Evolutionary conservation across 257 asterid species (phyloP).

Genomic region (Nicotiana benthamiana): DNA sequence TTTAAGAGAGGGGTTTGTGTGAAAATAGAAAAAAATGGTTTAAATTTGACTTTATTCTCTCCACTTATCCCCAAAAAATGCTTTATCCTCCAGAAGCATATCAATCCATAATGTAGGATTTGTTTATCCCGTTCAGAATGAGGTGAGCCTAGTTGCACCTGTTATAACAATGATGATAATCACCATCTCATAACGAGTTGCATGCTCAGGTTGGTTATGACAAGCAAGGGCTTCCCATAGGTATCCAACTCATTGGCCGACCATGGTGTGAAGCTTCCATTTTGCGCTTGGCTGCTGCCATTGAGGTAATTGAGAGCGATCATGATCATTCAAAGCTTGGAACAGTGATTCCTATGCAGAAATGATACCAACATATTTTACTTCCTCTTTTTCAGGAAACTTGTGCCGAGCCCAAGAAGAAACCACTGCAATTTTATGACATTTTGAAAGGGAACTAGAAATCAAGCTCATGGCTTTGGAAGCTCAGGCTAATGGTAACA

Average conservation of each 20-base stretch:
- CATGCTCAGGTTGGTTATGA: constrained; percentile 73
- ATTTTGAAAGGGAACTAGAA: constrained; percentile 55
- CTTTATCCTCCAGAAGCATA: neutral
- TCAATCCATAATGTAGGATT: neutral
- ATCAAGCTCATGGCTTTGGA: neutral
- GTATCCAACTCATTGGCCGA: constrained; percentile 84
- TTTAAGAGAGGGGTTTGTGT: neutral
- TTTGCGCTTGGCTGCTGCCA: constrained; percentile 76
- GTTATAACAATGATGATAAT: neutral
- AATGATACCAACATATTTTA: neutral
- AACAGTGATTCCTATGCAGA: neutral
- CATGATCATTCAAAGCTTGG: neutral
- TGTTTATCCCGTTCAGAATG: neutral
- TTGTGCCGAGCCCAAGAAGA: constrained; percentile 56
- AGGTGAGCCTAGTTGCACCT: neutral
- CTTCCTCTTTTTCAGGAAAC: constrained; percentile 45
- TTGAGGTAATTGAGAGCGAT: constrained; percentile 46
- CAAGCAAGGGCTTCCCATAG: constrained; percentile 93
- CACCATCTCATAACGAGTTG: neutral
- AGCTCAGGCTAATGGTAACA: neutral
- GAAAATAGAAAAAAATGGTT: neutral
- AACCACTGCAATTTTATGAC: constrained; percentile 68
- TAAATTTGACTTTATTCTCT: neutral
- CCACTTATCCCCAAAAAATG: neutral
- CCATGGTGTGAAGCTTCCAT: constrained; percentile 97